These are phyloP conservation scores for Xylariaceae sp. DNA, from an alignment of 2,329 filamentous ascomycete species.

Conservation along the genomic window DNA sequence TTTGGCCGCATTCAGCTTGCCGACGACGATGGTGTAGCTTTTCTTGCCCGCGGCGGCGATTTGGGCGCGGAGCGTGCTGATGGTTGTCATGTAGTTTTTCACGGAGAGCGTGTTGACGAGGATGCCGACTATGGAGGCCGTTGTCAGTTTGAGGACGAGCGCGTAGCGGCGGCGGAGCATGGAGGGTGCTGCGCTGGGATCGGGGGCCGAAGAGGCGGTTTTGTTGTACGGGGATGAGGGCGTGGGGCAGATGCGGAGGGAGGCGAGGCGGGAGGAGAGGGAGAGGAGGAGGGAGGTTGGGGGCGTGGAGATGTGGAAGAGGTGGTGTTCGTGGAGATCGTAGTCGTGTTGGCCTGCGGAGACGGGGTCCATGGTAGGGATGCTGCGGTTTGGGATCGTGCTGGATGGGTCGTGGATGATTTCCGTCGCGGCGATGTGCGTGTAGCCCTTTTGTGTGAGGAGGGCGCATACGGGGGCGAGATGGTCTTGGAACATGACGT, in stretches of 20 bases:
- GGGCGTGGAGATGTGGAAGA: constrained; percentile 82
- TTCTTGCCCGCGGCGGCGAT: constrained; percentile 86
- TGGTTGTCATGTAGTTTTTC: constrained; percentile 78
- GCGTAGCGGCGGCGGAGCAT: constrained; percentile 81
- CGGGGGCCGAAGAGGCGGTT: constrained; percentile 39
- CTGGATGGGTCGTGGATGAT: constrained; percentile 75
- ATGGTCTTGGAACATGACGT: constrained; percentile 80
- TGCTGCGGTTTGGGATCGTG: constrained; percentile 75
- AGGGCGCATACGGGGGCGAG: constrained; percentile 51
- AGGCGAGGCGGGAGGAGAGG: constrained; percentile 73
- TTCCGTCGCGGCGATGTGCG: constrained; percentile 60
- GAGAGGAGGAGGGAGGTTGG: constrained; percentile 80
- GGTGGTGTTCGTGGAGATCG: constrained; percentile 58
- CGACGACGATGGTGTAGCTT: constrained; percentile 91
- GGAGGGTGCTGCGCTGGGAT: constrained; percentile 41
- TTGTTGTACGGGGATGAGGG: constrained; percentile 40
- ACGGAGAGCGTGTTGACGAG: constrained; percentile 93
- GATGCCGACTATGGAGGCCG: constrained; percentile 83
- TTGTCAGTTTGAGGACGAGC: constrained; percentile 72
- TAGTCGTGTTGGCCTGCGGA: constrained; percentile 30
- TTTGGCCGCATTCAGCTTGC: constrained; percentile 92
- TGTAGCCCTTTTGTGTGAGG: constrained; percentile 63
- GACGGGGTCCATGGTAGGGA: constrained; percentile 4
- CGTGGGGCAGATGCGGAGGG: constrained; percentile 72
- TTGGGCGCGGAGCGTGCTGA: constrained; percentile 64